phyloP scores from a whole-genome alignment of 176 grass and related monocot genomes.

The Carex littledalei region DNA sequence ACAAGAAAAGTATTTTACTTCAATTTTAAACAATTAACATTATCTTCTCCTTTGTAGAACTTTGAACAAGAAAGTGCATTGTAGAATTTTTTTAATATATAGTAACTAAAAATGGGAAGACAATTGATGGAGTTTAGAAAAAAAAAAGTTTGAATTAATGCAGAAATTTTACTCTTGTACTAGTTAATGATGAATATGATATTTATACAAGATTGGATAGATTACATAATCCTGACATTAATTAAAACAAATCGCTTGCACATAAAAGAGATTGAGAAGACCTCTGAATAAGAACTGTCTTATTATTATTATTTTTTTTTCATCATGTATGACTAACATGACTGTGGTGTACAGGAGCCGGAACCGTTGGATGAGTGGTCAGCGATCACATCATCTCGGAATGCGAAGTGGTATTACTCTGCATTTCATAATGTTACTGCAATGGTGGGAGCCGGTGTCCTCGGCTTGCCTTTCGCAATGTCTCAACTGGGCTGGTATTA shows the following conservation, averaged over 20 bases:
- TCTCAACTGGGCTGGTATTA: slow-evolving; percentile 33
- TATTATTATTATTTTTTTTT: neutral
- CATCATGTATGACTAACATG: neutral
- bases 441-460: slow-evolving; percentile 39
- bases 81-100: neutral
- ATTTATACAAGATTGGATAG: no score
- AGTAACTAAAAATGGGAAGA: neutral
- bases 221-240: neutral
- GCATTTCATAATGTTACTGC: slow-evolving; percentile 37
- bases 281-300: neutral
- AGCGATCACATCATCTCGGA: neutral
- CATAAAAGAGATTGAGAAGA: neutral
- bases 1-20: neutral
- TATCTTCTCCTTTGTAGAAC: neutral
- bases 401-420: slow-evolving; percentile 35
- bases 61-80: neutral
- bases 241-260: neutral
- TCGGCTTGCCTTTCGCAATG: slow-evolving; percentile 30
- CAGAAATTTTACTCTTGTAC: no score
- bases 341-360: neutral
- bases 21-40: neutral
- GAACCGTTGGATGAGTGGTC: slow-evolving; percentile 5
- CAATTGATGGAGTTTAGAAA: neutral
- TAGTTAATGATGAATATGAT: no score
- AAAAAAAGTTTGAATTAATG: no score